These are phyloP conservation scores for Kodamaea jinghongensis DNA, from an alignment of 805 yeast species.

Conservation along the genomic window DNA sequence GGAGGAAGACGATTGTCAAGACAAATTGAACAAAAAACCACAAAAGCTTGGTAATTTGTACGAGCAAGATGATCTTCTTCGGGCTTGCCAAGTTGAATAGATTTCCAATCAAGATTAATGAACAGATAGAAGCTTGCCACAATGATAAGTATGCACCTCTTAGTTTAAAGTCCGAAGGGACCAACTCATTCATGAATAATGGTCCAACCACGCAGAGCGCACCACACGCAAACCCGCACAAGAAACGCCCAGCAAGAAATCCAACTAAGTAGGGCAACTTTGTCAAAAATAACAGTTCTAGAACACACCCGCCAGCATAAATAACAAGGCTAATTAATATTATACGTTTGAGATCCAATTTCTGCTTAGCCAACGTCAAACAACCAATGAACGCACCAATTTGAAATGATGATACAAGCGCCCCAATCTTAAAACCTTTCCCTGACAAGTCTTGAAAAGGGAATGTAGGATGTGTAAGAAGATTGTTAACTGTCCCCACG, in stretches of 20 bases:
- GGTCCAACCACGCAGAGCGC: constrained; percentile 23
- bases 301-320: constrained; percentile 18
- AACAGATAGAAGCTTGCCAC: constrained; percentile 23
- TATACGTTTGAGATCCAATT: constrained; percentile 14
- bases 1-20: constrained; percentile 8
- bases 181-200: constrained; percentile 18
- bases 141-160: constrained; percentile 19
- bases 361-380: constrained; percentile 11
- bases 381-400: constrained; percentile 24
- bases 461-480: constrained; percentile 14
- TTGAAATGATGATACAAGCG: constrained; percentile 22
- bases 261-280: constrained; percentile 5
- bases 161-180: constrained; percentile 12
- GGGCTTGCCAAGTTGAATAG: constrained; percentile 6
- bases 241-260: constrained; percentile 18
- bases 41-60: constrained; percentile 7
- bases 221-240: constrained; percentile 26
- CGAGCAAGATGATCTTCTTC: neutral
- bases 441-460: constrained; percentile 9
- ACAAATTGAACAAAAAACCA: constrained; percentile 8
- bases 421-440: constrained; percentile 16
- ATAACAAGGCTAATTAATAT: constrained; percentile 13
- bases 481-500: constrained; percentile 21
- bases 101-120: constrained; percentile 24
- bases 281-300: constrained; percentile 12